Percentiles rank a stretch among this genome's conserved stretches.
Conservation (phyloP, 2,329 filamentous ascomycete genomes). For the Pestalotiopsis sp. region DNA sequence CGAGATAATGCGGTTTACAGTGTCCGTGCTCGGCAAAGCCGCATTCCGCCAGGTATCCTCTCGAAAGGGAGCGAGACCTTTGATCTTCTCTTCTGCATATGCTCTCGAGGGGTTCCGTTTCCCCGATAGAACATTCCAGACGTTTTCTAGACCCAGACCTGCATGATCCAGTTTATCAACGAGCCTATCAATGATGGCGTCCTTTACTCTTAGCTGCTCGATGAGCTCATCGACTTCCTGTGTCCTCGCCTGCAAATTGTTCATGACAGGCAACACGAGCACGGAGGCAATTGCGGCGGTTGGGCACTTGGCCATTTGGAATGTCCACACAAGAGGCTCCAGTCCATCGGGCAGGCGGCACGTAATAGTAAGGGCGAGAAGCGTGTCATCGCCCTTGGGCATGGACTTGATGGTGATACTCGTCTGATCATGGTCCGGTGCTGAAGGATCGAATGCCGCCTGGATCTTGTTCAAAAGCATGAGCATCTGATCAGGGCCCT, state of each 20-base stretch:
- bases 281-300: conserved; percentile 44
- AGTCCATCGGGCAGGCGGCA: conserved; percentile 52
- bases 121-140: conserved; percentile 51
- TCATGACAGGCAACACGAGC: conserved; percentile 53
- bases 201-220: conserved; percentile 48
- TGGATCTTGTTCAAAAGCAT: conserved; percentile 66
- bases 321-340: conserved; percentile 65
- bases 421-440: conserved; percentile 43
- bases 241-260: conserved; percentile 41
- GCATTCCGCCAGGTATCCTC: conserved; percentile 37
- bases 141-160: conserved; percentile 51
- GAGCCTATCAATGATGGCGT: conserved; percentile 49
- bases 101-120: conserved; percentile 47
- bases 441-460: conserved; percentile 48
- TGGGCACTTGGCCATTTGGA: conserved; percentile 52
- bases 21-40: conserved; percentile 22
- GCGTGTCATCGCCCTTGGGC: conserved; percentile 32
- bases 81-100: conserved; percentile 47
- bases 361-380: conserved; percentile 54
- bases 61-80: conserved; percentile 51
- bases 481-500: conserved; percentile 61
- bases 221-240: conserved; percentile 45
- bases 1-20: conserved; percentile 30
- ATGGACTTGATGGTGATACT: conserved; percentile 42
- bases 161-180: conserved; percentile 55